Evolutionary conservation across 2,329 filamentous ascomycete species (phyloP).

Genomic region (Fusarium humuli): DNA sequence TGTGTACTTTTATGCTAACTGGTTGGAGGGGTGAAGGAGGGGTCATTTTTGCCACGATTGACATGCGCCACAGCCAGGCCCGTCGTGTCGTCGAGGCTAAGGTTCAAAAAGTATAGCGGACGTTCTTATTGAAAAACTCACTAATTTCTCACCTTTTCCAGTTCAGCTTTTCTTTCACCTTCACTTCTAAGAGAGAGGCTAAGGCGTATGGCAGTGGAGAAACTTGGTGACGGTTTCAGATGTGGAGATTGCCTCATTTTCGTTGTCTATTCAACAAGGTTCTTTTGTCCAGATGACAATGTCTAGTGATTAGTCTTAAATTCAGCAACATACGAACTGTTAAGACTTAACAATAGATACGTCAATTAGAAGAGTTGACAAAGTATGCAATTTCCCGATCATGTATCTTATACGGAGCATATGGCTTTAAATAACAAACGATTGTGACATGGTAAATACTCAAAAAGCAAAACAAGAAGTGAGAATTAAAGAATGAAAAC

Average conservation of each 20-base stretch:
- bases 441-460: not conserved
- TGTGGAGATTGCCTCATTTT: not conserved
- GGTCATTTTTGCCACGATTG: conserved; percentile 41
- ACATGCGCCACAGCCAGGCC: conserved; percentile 23
- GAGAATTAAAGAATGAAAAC: not conserved
- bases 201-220: not conserved
- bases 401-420: not conserved
- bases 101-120: not conserved
- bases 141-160: not conserved
- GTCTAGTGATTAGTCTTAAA: not conserved
- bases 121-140: not conserved
- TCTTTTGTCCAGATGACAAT: not conserved
- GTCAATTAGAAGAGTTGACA: not conserved
- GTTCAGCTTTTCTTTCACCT: not conserved
- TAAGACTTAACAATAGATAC: not conserved
- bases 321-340: not conserved
- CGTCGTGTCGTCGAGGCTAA: too few species aligned
- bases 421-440: not conserved
- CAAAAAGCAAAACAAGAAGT: not conserved
- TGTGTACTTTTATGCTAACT: conserved; percentile 42
- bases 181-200: not conserved
- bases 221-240: not conserved
- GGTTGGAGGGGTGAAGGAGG: conserved; percentile 46
- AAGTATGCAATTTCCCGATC: not conserved
- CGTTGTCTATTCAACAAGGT: not conserved